These are phyloP conservation scores for Beta lomatogona DNA, from an alignment of 179 eudicot genomes.

Conservation along the genomic window DNA sequence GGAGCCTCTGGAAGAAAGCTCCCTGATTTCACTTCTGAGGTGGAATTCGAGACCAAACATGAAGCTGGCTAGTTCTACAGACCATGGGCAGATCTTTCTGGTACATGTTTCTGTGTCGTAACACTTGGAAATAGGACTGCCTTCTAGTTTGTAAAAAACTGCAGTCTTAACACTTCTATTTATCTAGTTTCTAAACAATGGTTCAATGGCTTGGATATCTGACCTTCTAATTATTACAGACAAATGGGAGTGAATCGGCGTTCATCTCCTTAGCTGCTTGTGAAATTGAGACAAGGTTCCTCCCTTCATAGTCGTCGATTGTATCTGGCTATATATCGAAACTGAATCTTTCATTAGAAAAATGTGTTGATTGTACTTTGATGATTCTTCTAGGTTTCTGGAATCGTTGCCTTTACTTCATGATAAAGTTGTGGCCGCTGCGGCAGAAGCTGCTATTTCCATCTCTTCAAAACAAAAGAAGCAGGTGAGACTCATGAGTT, in stretches of 20 bases:
- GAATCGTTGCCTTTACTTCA: conserved; percentile 75
- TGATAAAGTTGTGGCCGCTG: conserved; percentile 85
- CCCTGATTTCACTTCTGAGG: conserved; percentile 58
- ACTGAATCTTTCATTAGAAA: not conserved
- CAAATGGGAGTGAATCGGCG: conserved; percentile 68
- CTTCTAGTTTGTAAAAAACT: not conserved
- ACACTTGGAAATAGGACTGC: not conserved
- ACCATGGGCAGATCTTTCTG: conserved; percentile 58
- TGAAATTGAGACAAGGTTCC: conserved; percentile 57
- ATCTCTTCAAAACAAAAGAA: conserved; percentile 54
- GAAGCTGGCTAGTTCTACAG: conserved; percentile 54
- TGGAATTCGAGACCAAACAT: conserved; percentile 71
- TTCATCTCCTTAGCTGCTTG: conserved; percentile 55
- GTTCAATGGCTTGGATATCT: conserved; percentile 6
- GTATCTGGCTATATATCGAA: conserved; percentile 1
- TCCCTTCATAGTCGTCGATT: conserved; percentile 18
- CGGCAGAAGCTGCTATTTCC: conserved; percentile 64
- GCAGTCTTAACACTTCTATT: not conserved
- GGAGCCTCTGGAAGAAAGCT: conserved; percentile 52
- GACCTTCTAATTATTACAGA: conserved; percentile 35
- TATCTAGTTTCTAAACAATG: conserved; percentile 1
- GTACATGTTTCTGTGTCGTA: conserved; percentile 35
- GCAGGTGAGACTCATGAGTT: conserved; percentile 43
- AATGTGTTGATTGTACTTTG: conserved; percentile 7
- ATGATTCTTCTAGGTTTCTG: conserved; percentile 40